Evolutionary conservation across 2,329 filamentous ascomycete genomes (phyloP).

Genomic region (Hymenoscyphus occultus): DNA sequence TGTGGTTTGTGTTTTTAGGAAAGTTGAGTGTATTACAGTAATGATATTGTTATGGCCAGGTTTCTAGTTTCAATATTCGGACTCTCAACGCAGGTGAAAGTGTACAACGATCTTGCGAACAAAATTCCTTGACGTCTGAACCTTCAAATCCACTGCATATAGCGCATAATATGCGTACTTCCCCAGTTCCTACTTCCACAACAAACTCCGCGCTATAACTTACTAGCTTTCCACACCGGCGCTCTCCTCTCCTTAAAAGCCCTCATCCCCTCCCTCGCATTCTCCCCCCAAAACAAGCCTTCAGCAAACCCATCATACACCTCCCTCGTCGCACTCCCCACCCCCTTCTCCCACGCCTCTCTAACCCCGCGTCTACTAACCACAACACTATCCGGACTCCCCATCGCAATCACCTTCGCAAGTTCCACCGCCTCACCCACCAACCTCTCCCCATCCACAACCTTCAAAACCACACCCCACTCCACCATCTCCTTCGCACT

Average conservation of each 20-base stretch:
- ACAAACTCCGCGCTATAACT: background rate
- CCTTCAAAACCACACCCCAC: slow-evolving; percentile 31
- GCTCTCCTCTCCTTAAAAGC: slow-evolving; percentile 51
- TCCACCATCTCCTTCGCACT: slow-evolving; percentile 35
- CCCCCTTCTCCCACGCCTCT: slow-evolving; percentile 41
- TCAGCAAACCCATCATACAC: slow-evolving; percentile 43
- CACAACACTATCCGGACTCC: slow-evolving; percentile 39
- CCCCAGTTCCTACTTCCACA: no score
- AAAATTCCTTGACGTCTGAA: no score
- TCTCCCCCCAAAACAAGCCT: slow-evolving; percentile 43
- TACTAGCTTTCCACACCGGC: slow-evolving; percentile 45
- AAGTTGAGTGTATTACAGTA: no score
- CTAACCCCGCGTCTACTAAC: slow-evolving; percentile 36
- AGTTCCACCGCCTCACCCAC: slow-evolving; percentile 35
- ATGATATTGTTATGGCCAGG: no score
- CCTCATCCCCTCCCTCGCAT: slow-evolving; percentile 47
- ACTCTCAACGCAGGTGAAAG: no score
- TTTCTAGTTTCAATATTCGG: no score
- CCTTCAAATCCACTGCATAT: no score
- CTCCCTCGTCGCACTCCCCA: slow-evolving; percentile 41
- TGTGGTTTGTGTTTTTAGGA: no score
- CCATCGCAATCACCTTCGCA: slow-evolving; percentile 34
- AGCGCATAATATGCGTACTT: no score
- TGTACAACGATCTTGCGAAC: no score
- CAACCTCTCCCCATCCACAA: slow-evolving; percentile 36